Conservation (phyloP, 768 basidiomycete species). For the Tylopilus rubrobrunneus region DNA sequence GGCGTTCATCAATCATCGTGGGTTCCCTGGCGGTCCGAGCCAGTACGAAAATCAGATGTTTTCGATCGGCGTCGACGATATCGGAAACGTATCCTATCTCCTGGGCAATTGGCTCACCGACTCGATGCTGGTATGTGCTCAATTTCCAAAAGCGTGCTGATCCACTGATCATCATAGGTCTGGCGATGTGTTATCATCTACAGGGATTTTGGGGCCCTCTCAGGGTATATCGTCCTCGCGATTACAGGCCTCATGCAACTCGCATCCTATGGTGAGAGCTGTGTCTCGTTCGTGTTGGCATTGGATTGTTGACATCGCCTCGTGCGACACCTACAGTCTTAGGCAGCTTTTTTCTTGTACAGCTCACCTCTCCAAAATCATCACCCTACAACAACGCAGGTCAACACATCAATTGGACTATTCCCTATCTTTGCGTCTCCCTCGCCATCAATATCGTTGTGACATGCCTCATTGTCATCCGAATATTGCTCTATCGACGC, state of each 20-base stretch:
- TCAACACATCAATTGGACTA: constrained; percentile 21
- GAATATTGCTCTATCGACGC: constrained; percentile 26
- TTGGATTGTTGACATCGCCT: background rate
- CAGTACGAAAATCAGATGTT: constrained; percentile 25
- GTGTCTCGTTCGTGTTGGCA: background rate
- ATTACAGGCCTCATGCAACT: constrained; percentile 24
- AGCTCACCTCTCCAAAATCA: constrained; percentile 25
- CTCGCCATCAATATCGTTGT: constrained; percentile 25
- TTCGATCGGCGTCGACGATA: constrained; percentile 22
- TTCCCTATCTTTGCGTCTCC: constrained; percentile 26
- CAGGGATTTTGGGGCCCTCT: constrained; percentile 13
- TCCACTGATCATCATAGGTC: constrained; percentile 12
- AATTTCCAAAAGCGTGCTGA: background rate
- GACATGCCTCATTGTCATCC: constrained; percentile 23
- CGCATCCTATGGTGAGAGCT: constrained; percentile 21
- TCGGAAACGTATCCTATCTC: constrained; percentile 25
- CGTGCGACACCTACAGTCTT: constrained; percentile 9
- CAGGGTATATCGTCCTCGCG: constrained; percentile 13
- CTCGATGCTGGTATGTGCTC: constrained; percentile 19
- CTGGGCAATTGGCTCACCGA: constrained; percentile 28
- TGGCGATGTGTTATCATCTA: constrained; percentile 31
- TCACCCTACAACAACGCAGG: constrained; percentile 22
- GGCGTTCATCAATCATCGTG: constrained; percentile 28
- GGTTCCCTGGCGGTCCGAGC: constrained; percentile 26
- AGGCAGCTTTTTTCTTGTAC: constrained; percentile 22